Evolutionary conservation across 1,139 yeast species (phyloP), one percentile per base, ranked within the genome.

Genomic region (Saccharomycopsis hybrid): DNA sequence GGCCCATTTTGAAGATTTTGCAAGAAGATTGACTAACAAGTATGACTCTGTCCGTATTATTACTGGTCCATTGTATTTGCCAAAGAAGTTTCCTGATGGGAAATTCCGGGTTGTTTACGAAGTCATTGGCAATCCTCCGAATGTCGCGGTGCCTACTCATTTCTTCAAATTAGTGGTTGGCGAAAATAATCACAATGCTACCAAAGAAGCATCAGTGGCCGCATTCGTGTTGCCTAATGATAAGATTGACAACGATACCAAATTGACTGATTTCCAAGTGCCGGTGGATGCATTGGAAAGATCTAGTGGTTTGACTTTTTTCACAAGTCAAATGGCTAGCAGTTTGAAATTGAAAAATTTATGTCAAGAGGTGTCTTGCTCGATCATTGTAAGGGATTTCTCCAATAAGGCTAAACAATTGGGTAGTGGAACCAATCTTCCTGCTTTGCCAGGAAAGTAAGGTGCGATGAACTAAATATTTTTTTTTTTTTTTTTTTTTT

Each of bases 81-180:
- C 99, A 3, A 84, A 83, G 60, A 71, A 72, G 54, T 77, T 80
- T 56, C 77, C 81, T 1, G 89, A 85, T 60, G 94, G 90, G 2
- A 92, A 90, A 64, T 86, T 72, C 66, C 73, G 86, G 57, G 96
- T 92, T 18, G 71, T 77, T 2, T 92, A 90, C 65, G 98, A 94
- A 67, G 87, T 92, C 43, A 88, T 92, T 65, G 99, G 99, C 2
- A 85, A 88, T 58, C 99, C 99, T 4, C 98, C 98, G 47, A 86
- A 80, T 59, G 76, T 92, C 51, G 97, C 98, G 0, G 99, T 92
- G 8, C 98, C 99, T 18, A 92, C 98, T 0, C 98, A 92, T 67
- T 92, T 94, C 62, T 92, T 83, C 76, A 94, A 92, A 67, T 71
- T 92, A 54, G 71, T 94, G 51, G 86, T 92, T 44, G 97, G 95